Evolutionary conservation across 2,329 filamentous ascomycete genomes (phyloP).

Genomic region (Sclerotiophoma versabilis): DNA sequence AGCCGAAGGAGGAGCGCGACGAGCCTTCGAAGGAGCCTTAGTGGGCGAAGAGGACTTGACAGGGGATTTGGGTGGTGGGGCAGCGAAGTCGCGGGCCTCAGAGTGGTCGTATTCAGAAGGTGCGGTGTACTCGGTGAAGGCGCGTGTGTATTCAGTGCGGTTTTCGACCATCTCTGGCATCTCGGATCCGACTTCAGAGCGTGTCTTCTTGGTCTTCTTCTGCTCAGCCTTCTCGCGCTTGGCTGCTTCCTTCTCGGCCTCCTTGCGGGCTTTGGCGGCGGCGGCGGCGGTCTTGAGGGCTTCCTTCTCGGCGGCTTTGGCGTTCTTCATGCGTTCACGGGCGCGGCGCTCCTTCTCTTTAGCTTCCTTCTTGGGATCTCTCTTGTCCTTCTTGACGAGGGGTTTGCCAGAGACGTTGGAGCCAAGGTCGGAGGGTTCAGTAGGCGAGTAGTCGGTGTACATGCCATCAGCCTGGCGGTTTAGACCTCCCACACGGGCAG

Average conservation of each 20-base stretch:
- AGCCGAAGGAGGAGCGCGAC: conserved; percentile 45
- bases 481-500: conserved; percentile 86
- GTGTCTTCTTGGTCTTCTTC: conserved; percentile 53
- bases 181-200: conserved; percentile 40
- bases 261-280: conserved; percentile 55
- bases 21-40: conserved; percentile 28
- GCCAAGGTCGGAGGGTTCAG: conserved; percentile 66
- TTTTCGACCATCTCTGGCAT: conserved; percentile 39
- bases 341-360: conserved; percentile 47
- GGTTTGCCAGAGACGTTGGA: conserved; percentile 52
- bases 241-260: conserved; percentile 46
- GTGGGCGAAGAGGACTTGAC: conserved; percentile 20
- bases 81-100: conserved; percentile 16
- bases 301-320: conserved; percentile 51
- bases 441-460: conserved; percentile 77
- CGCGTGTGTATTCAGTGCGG: conserved; percentile 35
- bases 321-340: conserved; percentile 61
- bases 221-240: conserved; percentile 51
- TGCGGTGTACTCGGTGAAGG: conserved; percentile 39
- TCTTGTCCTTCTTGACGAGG: conserved; percentile 55
- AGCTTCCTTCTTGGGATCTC: conserved; percentile 49
- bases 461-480: conserved; percentile 83
- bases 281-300: conserved; percentile 41
- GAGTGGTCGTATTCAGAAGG: conserved; percentile 30
- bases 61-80: conserved; percentile 22